These are phyloP conservation scores for Microsporum canis DNA, from an alignment of 2,329 filamentous ascomycete species.

Conservation along the genomic window DNA sequence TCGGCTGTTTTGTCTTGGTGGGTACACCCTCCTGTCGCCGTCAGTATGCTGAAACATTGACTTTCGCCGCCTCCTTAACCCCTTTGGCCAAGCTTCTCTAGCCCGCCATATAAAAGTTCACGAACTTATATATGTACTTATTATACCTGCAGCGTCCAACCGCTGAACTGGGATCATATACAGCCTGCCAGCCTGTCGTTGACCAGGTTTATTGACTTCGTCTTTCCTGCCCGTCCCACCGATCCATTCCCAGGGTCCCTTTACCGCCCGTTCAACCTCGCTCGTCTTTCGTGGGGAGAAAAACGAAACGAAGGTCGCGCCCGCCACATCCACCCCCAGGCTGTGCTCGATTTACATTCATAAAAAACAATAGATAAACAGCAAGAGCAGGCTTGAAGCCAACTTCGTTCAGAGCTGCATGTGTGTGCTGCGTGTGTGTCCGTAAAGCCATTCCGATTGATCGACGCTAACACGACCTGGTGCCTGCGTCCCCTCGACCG, in stretches of 20 bases:
- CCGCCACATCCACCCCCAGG: not conserved
- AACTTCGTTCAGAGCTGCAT: not conserved
- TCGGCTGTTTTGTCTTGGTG: not conserved
- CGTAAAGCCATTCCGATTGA: not conserved
- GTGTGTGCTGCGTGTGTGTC: not conserved
- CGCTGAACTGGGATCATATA: constrained; percentile 1
- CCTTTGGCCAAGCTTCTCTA: not conserved
- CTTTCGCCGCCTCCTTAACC: constrained; percentile 1
- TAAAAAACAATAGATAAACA: not conserved
- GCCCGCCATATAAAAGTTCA: not conserved
- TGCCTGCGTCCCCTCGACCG: constrained; percentile 2
- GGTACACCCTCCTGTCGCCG: not conserved
- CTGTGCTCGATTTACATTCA: not conserved
- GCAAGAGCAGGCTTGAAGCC: not conserved
- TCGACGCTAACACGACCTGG: constrained; percentile 1
- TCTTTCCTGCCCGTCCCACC: not conserved
- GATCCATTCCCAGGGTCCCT: not conserved
- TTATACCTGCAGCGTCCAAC: not conserved
- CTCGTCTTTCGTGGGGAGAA: not conserved
- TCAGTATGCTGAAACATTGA: constrained; percentile 5
- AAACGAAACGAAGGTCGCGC: not conserved
- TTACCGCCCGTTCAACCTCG: constrained; percentile 1
- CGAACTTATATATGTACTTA: not conserved
- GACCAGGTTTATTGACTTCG: not conserved
- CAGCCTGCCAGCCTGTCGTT: not conserved